Evolutionary conservation across 768 basidiomycete species (phyloP).

Genomic region (Leccinum broughii): DNA sequence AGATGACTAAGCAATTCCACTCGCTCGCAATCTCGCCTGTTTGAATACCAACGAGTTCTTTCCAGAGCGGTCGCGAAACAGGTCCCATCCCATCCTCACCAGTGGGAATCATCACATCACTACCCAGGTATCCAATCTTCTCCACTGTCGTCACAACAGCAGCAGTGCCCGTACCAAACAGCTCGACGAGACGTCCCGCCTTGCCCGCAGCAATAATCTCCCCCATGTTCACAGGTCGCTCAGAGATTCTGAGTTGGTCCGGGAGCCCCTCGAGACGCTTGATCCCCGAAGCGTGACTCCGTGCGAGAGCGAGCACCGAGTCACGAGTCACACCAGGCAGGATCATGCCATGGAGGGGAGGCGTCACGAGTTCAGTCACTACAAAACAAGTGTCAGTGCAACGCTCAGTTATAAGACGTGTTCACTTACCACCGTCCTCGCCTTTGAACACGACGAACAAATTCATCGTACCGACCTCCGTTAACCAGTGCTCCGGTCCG

Average conservation of each 20-base stretch:
- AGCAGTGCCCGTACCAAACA: conserved; percentile 53
- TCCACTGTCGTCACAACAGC: conserved; percentile 55
- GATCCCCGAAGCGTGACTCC: conserved; percentile 54
- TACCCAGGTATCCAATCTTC: conserved; percentile 58
- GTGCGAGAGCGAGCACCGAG: conserved; percentile 47
- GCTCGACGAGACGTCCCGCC: conserved; percentile 46
- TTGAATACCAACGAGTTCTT: conserved; percentile 61
- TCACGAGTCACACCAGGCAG: conserved; percentile 71
- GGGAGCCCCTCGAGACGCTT: conserved; percentile 52
- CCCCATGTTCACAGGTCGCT: conserved; percentile 73
- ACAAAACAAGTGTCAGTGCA: not conserved
- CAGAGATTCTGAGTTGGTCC: conserved; percentile 56
- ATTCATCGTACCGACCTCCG: conserved; percentile 90
- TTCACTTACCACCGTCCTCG: conserved; percentile 57
- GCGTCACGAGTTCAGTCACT: conserved; percentile 63
- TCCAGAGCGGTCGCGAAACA: conserved; percentile 49
- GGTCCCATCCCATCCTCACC: conserved; percentile 77
- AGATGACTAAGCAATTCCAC: conserved; percentile 63
- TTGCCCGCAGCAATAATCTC: conserved; percentile 58
- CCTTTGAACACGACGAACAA: conserved; percentile 79
- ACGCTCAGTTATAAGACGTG: not conserved
- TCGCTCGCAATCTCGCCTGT: conserved; percentile 74
- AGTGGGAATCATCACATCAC: conserved; percentile 55
- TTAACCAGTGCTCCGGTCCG: conserved; percentile 56
- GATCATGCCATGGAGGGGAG: conserved; percentile 64